Evolutionary conservation across 768 basidiomycete genomes (phyloP), one percentile per base, ranked within the genome.

Genomic region (Saitozyma podzolica): DNA sequence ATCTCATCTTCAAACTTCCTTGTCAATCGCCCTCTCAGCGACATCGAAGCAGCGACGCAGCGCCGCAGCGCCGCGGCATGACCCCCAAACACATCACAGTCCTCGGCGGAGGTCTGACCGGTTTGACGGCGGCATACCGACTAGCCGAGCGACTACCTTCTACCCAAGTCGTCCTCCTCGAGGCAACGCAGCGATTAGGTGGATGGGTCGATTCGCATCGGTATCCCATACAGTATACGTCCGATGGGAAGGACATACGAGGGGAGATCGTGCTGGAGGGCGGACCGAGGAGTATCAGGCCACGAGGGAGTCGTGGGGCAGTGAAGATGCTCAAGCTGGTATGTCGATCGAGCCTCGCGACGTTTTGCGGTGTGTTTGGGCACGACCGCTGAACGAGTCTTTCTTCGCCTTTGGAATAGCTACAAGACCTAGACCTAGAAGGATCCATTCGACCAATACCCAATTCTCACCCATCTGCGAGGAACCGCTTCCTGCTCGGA

Each of bases 231-330:
- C 55, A 8, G 64, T 66, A 29, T 40, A 40, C 20, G 76, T 62
- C 59, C 41, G 67, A 76, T 13, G 64, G 63, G 6, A 56, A 56
- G 47, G 76, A 74, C 8, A 81, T 80, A 11, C 72, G 75, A 47
- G 67, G 64, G 5, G 58, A 69, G 5, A 83, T 92, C 9, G 74
- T 90, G 4, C 81, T 97, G 6, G 95, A 99, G 81, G 83, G 85
- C 20, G 95, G 95, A 0, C 93, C 95, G 29, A 82, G 94, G 47
- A 94, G 91, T 14, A 81, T 99, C 40, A 80, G 93, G 43, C 91
- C 94, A 0, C 86, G 87, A 59, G 78, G 78, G 55, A 85, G 80
- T 39, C 40, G 69, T n/a, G 74, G 75, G 19, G 81, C 89, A 7
- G 85, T 84, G 60, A 80, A 87, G 4, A 83, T 92, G 40, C 80